These are phyloP conservation scores for Spergularia bocconei DNA, from an alignment of 148 eudicot genomes.

Conservation along the genomic window DNA sequence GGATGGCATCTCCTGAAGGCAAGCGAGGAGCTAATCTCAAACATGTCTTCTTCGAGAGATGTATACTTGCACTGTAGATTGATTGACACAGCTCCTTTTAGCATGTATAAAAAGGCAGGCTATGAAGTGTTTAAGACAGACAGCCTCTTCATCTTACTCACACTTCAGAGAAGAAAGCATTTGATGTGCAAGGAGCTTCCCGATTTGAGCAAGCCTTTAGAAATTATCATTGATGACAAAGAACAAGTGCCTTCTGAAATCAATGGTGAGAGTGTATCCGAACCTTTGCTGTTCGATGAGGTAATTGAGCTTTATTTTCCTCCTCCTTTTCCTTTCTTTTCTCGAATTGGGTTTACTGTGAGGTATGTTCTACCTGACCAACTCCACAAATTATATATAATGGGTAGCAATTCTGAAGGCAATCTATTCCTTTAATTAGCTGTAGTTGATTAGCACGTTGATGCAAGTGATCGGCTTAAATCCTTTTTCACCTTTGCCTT, in stretches of 20 bases:
- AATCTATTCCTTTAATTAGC: too few species aligned
- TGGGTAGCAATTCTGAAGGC: too few species aligned
- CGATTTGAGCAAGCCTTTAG: slow-evolving; percentile 18
- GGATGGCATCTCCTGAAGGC: slow-evolving; percentile 98
- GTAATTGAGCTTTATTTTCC: slow-evolving; percentile 14
- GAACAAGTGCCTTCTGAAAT: slow-evolving; percentile 5
- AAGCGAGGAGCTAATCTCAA: slow-evolving; percentile 74
- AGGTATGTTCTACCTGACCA: not conserved
- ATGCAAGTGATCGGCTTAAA: too few species aligned
- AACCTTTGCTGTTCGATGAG: slow-evolving; percentile 15
- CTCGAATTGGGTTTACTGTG: not conserved
- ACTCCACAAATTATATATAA: too few species aligned
- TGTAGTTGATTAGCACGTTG: too few species aligned
- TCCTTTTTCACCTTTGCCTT: too few species aligned
- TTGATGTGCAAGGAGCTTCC: slow-evolving; percentile 86
- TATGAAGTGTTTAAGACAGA: slow-evolving; percentile 77
- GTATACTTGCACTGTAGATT: slow-evolving; percentile 86
- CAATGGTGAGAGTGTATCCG: slow-evolving; percentile 7
- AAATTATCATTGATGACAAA: slow-evolving; percentile 13
- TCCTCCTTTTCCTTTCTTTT: not conserved
- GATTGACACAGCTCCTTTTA: slow-evolving; percentile 81
- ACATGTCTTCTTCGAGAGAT: slow-evolving; percentile 65
- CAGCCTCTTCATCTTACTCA: slow-evolving; percentile 57
- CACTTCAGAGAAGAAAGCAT: slow-evolving; percentile 79
- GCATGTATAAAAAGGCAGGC: slow-evolving; percentile 90